Evolutionary conservation across 2,329 filamentous ascomycete species (phyloP), one percentile per base, ranked within the genome.

Genomic region (Fusarium agapanthi): DNA sequence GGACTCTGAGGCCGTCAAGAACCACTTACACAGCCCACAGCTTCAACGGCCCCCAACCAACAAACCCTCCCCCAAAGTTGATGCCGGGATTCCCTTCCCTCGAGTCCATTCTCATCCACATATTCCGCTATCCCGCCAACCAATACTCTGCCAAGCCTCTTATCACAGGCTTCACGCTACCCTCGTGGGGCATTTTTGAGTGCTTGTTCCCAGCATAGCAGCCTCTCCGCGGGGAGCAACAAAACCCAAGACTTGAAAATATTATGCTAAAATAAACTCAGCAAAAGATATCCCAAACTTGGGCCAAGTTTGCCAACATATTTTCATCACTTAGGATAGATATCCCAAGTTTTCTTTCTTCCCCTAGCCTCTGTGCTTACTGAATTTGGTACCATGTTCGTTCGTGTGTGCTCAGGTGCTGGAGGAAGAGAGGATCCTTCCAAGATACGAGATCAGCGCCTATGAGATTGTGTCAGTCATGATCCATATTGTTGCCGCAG

Each of bases 81-180:
- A 37, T 35, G 16, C 26, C 22, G 32, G 38, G 38, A 45, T 35
- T 41, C 38, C 13, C 28, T 43, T 55, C 37, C 41, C 30, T 62
- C 50, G 26, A 44, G 13, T 47, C 56, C 30, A 32, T 51, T 32
- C 35, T 60, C 58, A 20, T 45, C 38, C 53, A 51, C 54, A 40
- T 59, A 37, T 65, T 14, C 28, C 43, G 34, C 53, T 56, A 32
- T 24, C 62, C 40, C 44, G 38, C 56, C 35, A 68, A 28, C 48
- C 54, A 54, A 69, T 55, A 34, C 65, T 59, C 55, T 38, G 47
- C 54, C 58, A 48, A 54, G 61, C 41, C 48, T 51, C 35, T n/a
- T 20, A 58, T 61, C 48, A 61, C 65, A 28, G 40, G 56, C 51
- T 53, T 65, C 54, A 35, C 56, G 35, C 48, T 57, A n/a, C 53